Evolutionary conservation across 73 alveolate genomes (phyloP).

Genomic region (Paramecium tetraurelia): DNA sequence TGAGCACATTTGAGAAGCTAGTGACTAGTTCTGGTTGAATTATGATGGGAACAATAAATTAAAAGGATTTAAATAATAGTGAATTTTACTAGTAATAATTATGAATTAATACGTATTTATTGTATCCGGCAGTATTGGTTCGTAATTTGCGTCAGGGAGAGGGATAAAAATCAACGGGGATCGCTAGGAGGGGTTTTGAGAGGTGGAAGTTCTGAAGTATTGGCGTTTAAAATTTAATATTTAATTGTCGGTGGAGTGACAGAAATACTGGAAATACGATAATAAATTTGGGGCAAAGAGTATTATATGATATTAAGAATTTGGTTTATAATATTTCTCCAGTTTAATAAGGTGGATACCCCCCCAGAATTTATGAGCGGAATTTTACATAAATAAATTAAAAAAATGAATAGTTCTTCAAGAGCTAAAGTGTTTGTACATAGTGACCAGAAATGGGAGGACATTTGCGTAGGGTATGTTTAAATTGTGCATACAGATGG

Average conservation of each 20-base stretch:
- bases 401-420: neutral
- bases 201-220: no score
- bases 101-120: no score
- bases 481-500: neutral
- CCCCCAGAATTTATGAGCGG: neutral
- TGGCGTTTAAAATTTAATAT: no score
- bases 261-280: neutral
- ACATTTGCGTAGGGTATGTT: neutral
- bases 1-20: no score
- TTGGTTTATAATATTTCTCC: neutral
- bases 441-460: neutral
- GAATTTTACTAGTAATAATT: no score
- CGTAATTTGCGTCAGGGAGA: no score
- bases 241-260: neutral
- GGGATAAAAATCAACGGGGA: no score
- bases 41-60: no score
- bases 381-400: neutral
- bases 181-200: no score
- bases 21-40: no score
- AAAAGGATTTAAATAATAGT: neutral
- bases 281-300: neutral
- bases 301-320: neutral
- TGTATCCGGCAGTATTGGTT: no score
- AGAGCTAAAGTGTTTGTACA: neutral
- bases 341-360: neutral